Evolutionary conservation across 179 eudicot genomes (phyloP).

Genomic region (Gypsophila paniculata): DNA sequence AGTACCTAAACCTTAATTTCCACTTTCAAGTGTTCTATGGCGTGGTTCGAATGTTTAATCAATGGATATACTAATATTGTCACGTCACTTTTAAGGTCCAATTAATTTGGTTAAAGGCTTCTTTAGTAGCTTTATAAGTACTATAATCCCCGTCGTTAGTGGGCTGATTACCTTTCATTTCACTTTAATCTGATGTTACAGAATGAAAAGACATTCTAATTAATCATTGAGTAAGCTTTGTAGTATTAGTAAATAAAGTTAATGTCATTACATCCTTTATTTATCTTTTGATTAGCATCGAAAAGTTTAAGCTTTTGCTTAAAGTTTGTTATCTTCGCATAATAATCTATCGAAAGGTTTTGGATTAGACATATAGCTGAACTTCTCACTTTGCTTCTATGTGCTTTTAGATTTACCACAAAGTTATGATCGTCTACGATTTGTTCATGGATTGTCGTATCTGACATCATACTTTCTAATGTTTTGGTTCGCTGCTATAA

Average conservation of each 20-base stretch:
- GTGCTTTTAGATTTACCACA: too few relatives aligned
- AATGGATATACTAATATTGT: conserved; percentile 9
- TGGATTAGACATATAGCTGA: too few relatives aligned
- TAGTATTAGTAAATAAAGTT: not conserved
- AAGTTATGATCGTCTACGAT: too few relatives aligned
- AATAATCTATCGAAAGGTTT: too few relatives aligned
- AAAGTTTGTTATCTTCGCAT: too few relatives aligned
- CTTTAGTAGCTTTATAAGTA: not conserved
- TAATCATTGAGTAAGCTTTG: conserved; percentile 14
- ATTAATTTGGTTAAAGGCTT: conserved; percentile 5
- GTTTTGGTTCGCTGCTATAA: too few relatives aligned
- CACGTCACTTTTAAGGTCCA: conserved; percentile 13
- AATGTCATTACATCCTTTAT: not conserved
- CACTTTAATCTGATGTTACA: conserved; percentile 8
- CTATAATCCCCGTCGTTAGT: not conserved
- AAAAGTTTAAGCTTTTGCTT: conserved; percentile 4
- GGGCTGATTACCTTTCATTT: conserved; percentile 4
- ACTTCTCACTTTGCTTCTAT: too few relatives aligned
- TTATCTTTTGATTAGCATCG: not conserved
- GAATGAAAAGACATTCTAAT: conserved; percentile 4
- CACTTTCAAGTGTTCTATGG: not conserved
- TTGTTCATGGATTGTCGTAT: not conserved
- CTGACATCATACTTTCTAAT: too few relatives aligned
- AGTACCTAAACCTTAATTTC: not conserved
- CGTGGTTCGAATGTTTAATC: not conserved